Evolutionary conservation across 495 filamentous ascomycete genomes (phyloP), one percentile per base, ranked within the genome.

Genomic region (Lentithecium fluviatile): DNA sequence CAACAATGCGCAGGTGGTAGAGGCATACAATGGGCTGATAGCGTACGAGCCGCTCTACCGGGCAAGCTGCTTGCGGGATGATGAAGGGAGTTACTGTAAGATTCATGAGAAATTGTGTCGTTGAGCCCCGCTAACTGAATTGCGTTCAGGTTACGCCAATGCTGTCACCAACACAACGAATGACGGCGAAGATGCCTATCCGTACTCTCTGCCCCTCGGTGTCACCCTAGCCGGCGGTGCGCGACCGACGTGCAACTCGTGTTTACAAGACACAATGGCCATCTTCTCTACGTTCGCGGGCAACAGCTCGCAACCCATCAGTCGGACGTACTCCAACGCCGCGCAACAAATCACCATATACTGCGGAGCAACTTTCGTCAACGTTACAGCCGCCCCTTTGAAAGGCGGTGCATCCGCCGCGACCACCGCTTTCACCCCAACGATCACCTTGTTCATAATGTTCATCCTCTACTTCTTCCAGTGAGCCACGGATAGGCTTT

Each of bases 181-280:
- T 10, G 86, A 82, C 24, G 76, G 85, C 0, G 80, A 81, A 24
- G 85, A 89, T 70, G 79, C 84, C 36, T 88, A 91, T 60, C 76
- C 92, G 17, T 98, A 97, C 76, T 90, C 85, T 65, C 76, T 97
- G 0, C 88, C 94, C 5, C 78, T 95, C 38, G 93, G 93, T 25
- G 81, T 79, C n/a, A 59, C 73, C 3, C 73, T 97, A 2, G 84
- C 87, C 0, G 78, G 77, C 3, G 80, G 79, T 3, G 79, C 82
- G 19, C 73, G 78, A 17, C 88, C 90, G 0, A 84, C 83, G 0
- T 77, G 74, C 68, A 70, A 69, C 46, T 56, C 40, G 2, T 76
- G 74, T 57, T 58, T 76, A 57, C 67, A 73, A 58, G 54, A 74
- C 52, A 67, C 55, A 17, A 73, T 70, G 72, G 57, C 64, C 25